These are phyloP conservation scores for Piper betle DNA, from an alignment of 164 flowering plant genomes.

Conservation along the genomic window DNA sequence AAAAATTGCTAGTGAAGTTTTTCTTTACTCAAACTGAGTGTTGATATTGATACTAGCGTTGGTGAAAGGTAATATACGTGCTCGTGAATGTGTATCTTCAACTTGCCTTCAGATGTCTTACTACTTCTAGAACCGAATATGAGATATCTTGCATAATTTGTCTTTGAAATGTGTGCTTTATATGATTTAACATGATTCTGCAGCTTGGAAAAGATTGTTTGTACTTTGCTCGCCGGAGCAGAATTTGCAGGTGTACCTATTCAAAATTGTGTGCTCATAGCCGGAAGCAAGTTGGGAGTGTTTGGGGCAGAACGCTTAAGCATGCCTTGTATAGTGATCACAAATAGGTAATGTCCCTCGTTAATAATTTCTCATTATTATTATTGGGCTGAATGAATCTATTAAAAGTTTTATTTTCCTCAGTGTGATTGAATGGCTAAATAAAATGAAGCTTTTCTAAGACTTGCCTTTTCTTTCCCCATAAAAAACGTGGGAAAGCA, in stretches of 20 bases:
- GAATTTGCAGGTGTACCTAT: slow-evolving; percentile 62
- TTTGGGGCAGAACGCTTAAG: slow-evolving; percentile 59
- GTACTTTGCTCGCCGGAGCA: slow-evolving; percentile 73
- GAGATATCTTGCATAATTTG: no score
- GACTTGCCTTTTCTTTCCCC: no score
- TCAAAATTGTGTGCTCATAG: slow-evolving; percentile 53
- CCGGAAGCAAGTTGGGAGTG: slow-evolving; percentile 74
- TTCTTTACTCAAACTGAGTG: slow-evolving; percentile 65
- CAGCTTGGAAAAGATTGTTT: slow-evolving; percentile 63
- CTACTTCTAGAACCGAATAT: no score
- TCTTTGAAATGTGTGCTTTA: no score
- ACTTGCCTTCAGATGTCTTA: neutral
- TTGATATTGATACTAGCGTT: slow-evolving; percentile 50
- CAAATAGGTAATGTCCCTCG: slow-evolving; percentile 46
- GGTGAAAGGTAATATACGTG: slow-evolving; percentile 39
- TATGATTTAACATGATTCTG: slow-evolving; percentile 1
- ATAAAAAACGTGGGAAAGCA: no score
- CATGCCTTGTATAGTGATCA: slow-evolving; percentile 72
- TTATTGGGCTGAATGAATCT: neutral
- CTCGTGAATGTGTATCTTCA: neutral
- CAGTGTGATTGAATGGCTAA: no score
- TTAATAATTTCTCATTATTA: neutral
- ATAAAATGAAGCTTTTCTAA: no score
- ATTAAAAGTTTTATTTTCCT: no score
- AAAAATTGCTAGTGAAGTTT: slow-evolving; percentile 81